Percentiles rank a stretch among this genome's conserved stretches.
phyloP scores from a whole-genome alignment of 306 rosid species.

The Purshia tridentata region DNA sequence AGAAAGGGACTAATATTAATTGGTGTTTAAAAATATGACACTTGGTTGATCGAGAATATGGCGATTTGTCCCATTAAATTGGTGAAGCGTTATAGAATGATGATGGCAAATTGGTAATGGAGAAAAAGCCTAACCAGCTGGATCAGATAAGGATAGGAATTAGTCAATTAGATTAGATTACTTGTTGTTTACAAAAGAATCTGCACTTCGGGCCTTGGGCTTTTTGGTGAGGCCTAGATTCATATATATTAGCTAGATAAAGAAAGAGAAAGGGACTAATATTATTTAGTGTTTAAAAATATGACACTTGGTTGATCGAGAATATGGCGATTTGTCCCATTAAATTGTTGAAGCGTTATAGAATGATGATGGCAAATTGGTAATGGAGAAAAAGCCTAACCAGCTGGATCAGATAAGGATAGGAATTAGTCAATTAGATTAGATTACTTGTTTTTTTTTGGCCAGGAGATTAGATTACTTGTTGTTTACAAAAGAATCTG shows the following conservation, averaged over 20 bases:
- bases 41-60: background rate
- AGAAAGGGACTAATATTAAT: background rate
- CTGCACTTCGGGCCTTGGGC: too few relatives aligned
- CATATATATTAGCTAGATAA: too few relatives aligned
- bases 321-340: background rate
- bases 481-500: background rate
- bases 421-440: background rate
- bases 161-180: background rate
- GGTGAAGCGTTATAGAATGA: background rate
- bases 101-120: background rate
- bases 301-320: slow-evolving; percentile 3
- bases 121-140: background rate
- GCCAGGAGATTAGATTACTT: background rate
- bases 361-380: background rate
- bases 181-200: too few relatives aligned
- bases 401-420: background rate
- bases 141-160: background rate
- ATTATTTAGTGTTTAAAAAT: background rate
- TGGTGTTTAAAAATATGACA: background rate
- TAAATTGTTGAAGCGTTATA: background rate
- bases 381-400: background rate
- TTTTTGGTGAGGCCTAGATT: too few relatives aligned
- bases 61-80: background rate
- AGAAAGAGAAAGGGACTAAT: background rate
- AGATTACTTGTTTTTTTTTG: background rate